Evolutionary conservation across 108 stramenopile species (phyloP), one percentile per base, ranked within the genome.

Genomic region (Asterionellopsis glacialis): DNA sequence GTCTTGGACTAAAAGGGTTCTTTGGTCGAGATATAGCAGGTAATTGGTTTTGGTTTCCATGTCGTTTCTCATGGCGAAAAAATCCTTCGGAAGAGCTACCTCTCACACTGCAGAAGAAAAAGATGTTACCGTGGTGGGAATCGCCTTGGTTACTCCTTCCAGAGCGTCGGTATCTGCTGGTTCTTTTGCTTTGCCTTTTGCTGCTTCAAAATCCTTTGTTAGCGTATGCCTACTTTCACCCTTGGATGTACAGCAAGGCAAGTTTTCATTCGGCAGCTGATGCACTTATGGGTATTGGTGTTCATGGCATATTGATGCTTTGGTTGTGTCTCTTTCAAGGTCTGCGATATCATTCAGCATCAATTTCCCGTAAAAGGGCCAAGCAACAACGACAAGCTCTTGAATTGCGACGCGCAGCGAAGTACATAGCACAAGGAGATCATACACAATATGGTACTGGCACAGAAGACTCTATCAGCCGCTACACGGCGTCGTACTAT

Each of bases 291-390:
- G 86, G 84, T 0, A 79, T 83, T 44, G 88, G 91, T 16, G 66
- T 88, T 18, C 85, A 85, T 23, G 70, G 77, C n/a, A 73, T 87
- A 28, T 56, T 89, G 19, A 75, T 88, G 40, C 55, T 88, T 23
- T 89, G 83, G 80, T 64, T 85, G 0, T 85, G 83, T 45, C 70
- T 93, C 26, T 73, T 89, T 48, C 77, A 89, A 14, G 88, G 88
- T 1, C 64, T 93, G 52, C 72, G 86, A 26, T 93, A 83, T 63
- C 88, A 93, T 65, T 86, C 91, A 41, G 84, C 81, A 13, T 69
- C 70, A 10, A 56, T 77, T 39, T 58, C 69, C 11, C 68, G 82
- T 27, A 63, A 64, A 45, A 59, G 88, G 11, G 71, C 85, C 28
- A 75, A 85, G 27, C 88, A 86, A 45, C 81, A 86, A 21, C 74